Evolutionary conservation across 768 basidiomycete genomes (phyloP).

Genomic region (Lentinula guzmanii): DNA sequence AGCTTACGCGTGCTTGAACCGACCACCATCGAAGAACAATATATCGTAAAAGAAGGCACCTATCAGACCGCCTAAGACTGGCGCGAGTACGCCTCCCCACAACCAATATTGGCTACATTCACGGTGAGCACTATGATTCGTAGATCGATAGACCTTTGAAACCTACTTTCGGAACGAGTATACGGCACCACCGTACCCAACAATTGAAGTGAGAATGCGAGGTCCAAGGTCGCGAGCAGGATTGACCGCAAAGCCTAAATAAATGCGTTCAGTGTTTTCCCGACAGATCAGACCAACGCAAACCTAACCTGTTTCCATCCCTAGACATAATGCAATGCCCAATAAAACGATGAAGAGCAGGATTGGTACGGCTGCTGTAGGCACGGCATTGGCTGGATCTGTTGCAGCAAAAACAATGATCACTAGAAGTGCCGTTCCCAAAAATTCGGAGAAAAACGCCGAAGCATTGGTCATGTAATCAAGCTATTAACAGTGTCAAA

Average conservation of each 20-base stretch:
- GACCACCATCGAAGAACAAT: conserved; percentile 29
- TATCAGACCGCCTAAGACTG: conserved; percentile 52
- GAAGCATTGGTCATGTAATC: conserved; percentile 11
- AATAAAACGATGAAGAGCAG: conserved; percentile 39
- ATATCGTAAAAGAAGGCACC: conserved; percentile 56
- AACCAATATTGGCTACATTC: conserved; percentile 62
- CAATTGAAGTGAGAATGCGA: conserved; percentile 48
- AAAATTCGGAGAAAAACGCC: conserved; percentile 28
- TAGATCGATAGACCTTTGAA: not conserved
- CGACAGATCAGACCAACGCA: not conserved
- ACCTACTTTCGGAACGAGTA: conserved; percentile 35
- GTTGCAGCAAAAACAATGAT: conserved; percentile 36
- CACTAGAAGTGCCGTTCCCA: conserved; percentile 39
- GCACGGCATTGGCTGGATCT: conserved; percentile 35
- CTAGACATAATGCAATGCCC: conserved; percentile 39
- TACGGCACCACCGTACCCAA: conserved; percentile 40
- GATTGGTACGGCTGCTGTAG: conserved; percentile 37
- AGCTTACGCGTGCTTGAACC: not conserved
- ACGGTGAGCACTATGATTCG: conserved; percentile 16
- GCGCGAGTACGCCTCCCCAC: conserved; percentile 59
- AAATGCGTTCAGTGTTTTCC: not conserved
- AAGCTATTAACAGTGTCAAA: not conserved
- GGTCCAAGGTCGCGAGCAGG: conserved; percentile 56
- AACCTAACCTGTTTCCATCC: conserved; percentile 36
- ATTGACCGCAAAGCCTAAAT: conserved; percentile 40